phyloP scores from a whole-genome alignment of 805 yeast genomes.

The Metschnikowia rubicola region DNA sequence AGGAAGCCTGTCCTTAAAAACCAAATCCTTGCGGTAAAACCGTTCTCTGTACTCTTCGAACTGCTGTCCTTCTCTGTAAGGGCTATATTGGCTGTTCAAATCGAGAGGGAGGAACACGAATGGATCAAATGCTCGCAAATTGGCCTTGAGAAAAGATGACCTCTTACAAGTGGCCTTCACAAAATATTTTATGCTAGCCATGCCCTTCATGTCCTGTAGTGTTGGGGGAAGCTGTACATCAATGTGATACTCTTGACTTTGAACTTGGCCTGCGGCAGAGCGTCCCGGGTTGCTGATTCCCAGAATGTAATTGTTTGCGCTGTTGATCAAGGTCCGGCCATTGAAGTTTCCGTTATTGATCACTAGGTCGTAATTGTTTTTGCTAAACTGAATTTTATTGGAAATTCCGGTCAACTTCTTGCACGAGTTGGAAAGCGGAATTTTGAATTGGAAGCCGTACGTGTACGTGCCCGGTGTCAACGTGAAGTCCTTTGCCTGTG shows the following conservation, averaged over 20 bases:
- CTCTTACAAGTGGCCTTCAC: constrained; percentile 60
- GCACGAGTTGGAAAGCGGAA: constrained; percentile 39
- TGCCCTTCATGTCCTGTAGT: constrained; percentile 13
- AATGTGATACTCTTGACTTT: constrained; percentile 8
- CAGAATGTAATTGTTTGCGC: constrained; percentile 14
- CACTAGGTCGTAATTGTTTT: constrained; percentile 25
- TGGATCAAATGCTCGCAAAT: constrained; percentile 46
- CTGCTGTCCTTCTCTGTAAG: constrained; percentile 14
- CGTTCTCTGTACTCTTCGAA: constrained; percentile 36
- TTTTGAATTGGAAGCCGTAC: constrained; percentile 46
- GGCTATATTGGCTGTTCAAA: constrained; percentile 24
- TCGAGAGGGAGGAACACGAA: constrained; percentile 54
- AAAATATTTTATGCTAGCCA: constrained; percentile 47
- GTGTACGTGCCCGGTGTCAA: constrained; percentile 49
- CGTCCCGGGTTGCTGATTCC: neutral
- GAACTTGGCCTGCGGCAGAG: neutral
- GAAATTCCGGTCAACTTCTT: constrained; percentile 31
- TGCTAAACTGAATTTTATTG: constrained; percentile 31
- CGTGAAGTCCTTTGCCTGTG: constrained; percentile 42
- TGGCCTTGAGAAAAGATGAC: constrained; percentile 45
- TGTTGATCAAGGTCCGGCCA: constrained; percentile 18
- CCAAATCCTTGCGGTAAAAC: constrained; percentile 44
- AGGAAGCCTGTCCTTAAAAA: constrained; percentile 26
- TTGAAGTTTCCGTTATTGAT: constrained; percentile 28
- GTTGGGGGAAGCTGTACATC: constrained; percentile 16